Evolutionary conservation across 805 yeast genomes (phyloP).

Genomic region (Candida awuae): DNA sequence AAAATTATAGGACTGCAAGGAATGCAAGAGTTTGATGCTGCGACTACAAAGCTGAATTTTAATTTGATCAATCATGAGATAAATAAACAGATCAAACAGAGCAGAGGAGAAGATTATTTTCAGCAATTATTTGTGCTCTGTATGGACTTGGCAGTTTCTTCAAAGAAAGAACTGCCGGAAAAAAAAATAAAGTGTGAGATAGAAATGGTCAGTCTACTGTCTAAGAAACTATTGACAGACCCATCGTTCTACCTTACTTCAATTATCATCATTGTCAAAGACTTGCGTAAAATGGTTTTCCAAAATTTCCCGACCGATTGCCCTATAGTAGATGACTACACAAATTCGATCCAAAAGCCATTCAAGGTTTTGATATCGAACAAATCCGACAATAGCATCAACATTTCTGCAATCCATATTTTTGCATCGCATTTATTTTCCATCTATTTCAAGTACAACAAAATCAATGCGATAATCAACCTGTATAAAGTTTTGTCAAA

Average conservation of each 20-base stretch:
- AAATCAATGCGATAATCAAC: slow-evolving; percentile 3
- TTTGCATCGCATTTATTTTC: slow-evolving; percentile 9
- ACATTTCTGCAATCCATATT: slow-evolving; percentile 8
- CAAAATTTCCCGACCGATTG: neutral
- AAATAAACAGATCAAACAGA: too few relatives aligned
- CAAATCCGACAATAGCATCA: slow-evolving; percentile 6
- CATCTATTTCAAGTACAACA: slow-evolving; percentile 7
- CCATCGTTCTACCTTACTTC: slow-evolving; percentile 7
- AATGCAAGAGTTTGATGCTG: slow-evolving; percentile 1
- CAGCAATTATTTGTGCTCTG: slow-evolving; percentile 4
- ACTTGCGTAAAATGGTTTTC: slow-evolving; percentile 2
- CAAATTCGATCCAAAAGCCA: slow-evolving; percentile 7
- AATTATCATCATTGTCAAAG: slow-evolving; percentile 5
- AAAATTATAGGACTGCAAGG: slow-evolving; percentile 1
- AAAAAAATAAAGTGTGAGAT: slow-evolving; percentile 1
- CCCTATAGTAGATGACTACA: slow-evolving; percentile 3
- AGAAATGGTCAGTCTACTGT: slow-evolving; percentile 2
- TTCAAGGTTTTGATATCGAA: slow-evolving; percentile 7
- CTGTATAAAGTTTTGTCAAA: slow-evolving; percentile 6
- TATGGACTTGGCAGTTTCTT: neutral
- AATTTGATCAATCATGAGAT: neutral
- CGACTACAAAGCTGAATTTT: slow-evolving; percentile 1
- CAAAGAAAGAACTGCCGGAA: neutral
- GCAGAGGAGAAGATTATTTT: slow-evolving; percentile 1
- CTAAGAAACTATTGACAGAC: slow-evolving; percentile 5